Base-by-base conservation (phyloP, 805 yeast genomes). In the Candida andamanensis region DNA sequence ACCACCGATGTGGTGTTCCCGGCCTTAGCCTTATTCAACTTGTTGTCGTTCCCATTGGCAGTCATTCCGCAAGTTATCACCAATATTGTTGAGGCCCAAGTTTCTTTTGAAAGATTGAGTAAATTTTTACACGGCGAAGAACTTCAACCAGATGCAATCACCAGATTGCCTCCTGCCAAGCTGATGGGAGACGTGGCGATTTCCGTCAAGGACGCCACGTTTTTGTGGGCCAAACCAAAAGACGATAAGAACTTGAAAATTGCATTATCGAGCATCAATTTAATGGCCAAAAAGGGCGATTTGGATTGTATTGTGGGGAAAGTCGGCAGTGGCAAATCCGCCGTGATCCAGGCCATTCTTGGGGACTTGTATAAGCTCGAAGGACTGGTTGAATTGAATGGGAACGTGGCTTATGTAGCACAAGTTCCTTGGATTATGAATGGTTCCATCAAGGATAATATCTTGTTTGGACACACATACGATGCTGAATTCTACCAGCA, bases 401-500 rank as follows among this genome's bases (percentile, higher is more conserved):
- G 97, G 25, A 68, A 74, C 29, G 67, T 85, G 21, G 97, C 97
- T 0, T 90, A 89, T 55, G 95, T 83, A 25, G 79, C 95, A 2
- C 97, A 89, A 59, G 78, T 83, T 24, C 94, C 98, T 1, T 92
- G 98, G 98, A 87, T 92, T 42, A 82, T 87, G 83, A 92, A 92
- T 53, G 97, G 95, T 21, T 70, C 94, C 3, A 90, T 92, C 4
- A 81, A 76, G 46, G 97, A 92, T 18, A 92, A 92, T 52, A 85
- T 92, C 50, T 56, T 87, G 32, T 92, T 92, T 60, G 98, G 98
- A 14, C 85, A 80, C 51, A 79, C 71, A 46, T 85, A 65, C 52
- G 97, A 92, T 48, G 73, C 81, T 9, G 81, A 69, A 3, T 89
- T 89, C 48, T 92, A 92, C 58, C 73, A 80, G 20, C 72, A 71